Evolutionary conservation across 139 green algal genomes (phyloP).

Genomic region (Edaphochlamys debaryana): DNA sequence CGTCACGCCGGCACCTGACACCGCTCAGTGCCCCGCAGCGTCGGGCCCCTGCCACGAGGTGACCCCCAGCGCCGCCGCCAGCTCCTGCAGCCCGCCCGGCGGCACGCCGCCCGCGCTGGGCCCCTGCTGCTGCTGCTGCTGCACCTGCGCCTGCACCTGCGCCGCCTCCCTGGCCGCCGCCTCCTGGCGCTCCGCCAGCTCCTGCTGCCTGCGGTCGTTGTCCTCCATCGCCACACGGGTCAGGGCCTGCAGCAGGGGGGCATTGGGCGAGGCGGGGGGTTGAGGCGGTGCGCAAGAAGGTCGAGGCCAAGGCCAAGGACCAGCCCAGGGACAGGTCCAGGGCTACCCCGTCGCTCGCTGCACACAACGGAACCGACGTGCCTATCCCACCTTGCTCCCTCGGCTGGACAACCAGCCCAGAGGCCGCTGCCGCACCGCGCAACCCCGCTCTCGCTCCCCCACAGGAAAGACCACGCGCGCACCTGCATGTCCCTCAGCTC

Average conservation of each 20-base stretch:
- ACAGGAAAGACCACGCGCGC: not conserved
- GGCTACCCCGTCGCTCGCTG: no score
- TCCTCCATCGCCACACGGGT: conserved; percentile 25
- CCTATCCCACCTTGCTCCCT: no score
- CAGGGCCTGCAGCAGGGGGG: not conserved
- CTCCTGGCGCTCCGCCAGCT: conserved; percentile 4
- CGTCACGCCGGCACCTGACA: no score
- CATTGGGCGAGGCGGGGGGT: no score
- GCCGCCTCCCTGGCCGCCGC: not conserved
- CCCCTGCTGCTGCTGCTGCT: not conserved
- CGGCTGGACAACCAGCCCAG: no score
- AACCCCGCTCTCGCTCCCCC: not conserved
- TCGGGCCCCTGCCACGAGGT: no score
- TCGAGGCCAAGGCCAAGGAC: no score
- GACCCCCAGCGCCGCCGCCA: conserved; percentile 6
- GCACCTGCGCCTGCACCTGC: not conserved
- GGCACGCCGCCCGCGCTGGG: not conserved
- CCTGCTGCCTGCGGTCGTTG: conserved; percentile 20
- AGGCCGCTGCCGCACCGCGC: not conserved
- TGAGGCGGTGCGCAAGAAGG: not conserved
- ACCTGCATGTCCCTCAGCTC: conserved; percentile 35
- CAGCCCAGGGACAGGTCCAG: no score
- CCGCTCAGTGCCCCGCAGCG: no score
- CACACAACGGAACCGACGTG: no score
- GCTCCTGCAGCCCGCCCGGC: not conserved